Base-by-base conservation (phyloP, 1,284 basidiomycete genomes). In the Entoloma clypeatum region DNA sequence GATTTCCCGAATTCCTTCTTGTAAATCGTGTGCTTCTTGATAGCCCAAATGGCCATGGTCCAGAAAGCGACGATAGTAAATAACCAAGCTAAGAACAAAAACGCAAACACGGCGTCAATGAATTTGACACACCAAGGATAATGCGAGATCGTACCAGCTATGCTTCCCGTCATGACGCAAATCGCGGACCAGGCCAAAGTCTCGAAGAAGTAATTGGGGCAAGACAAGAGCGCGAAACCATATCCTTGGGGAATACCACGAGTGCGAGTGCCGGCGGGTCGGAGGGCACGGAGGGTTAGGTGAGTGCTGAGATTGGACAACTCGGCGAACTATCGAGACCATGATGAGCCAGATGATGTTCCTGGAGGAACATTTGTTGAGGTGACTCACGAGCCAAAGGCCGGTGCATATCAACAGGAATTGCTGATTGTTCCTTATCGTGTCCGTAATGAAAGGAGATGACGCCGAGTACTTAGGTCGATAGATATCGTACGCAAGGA, bases 151-250 rank as follows among this genome's bases (percentile, higher is more conserved):
- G 48, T 60, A 93, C 92, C 78, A 35, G 79, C 81, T 53, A 79
- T 69, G 54, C 85, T 88, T 38, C 81, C 77, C 3, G 92, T 94
- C 77, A 99, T 81, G 25, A 75, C 70, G 18, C 78, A 77, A 41
- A 97, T 73, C 14, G 77, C 71, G 8, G 75, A 57, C 88, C 95
- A 96, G 0, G 73, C 82, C 26, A 96, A 49, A 21, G 72, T 74
- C 66, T 99, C 96, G 60, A 95, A 98, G 60, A 92, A 85, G 68
- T 99, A 99, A 65, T 99, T 98, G 23, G 96, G 92, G 69, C 81
- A 91, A 5, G 89, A 87, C 27, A 96, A 80, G 27, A 81, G 65
- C 44, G 81, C 73, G 66, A 98, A 99, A 2, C 91, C 91, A 49
- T 87, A 91, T 23, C 86, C 95, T 18, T 74, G 71, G 0, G 96